Evolutionary conservation across 2,329 filamentous ascomycete genomes (phyloP), one percentile per base, ranked within the genome.

Genomic region (Rutstroemia sp.): DNA sequence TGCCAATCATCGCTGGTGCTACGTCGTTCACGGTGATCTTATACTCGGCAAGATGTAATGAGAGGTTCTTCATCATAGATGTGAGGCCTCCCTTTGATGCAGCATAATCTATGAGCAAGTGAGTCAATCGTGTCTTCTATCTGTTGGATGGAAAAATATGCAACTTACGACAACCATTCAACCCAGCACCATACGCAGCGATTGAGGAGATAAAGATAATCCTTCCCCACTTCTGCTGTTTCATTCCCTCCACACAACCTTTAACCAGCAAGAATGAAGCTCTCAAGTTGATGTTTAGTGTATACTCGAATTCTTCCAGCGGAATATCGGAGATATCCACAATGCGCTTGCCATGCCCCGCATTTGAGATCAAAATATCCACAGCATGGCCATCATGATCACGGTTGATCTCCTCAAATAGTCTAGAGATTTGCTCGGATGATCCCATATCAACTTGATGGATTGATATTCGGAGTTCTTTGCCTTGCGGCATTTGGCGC

Each of bases 291-390:
- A 67, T 49, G 48, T 63, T 62, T 1, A 67, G 16, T 6, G 65
- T 67, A 27, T 66, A 53, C 19, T 67, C 64, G 18, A 66, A 66
- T 53, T 66, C 65, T 23, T 63, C 58, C 10, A 66, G 39, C 5
- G 65, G 57, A 51, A 67, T 66, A 38, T 67, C 65, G 42, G 57
- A 63, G 41, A 67, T 51, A 60, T 67, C 61, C 5, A 62, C 57
- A 56, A 84, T 79, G n/a, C 82, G 75, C 65, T 82, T 83, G 42
- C 83, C 84, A 61, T 85, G 78, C 0, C 84, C 85, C 1, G 85
- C 85, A 64, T 88, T 88, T 9, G 79, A 80, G 25, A 88, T 69
- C 2, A 88, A 72, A 21, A 88, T 86, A 63, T 87, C 59, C 5
- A 59, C 81, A 0, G 82, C 81, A 2, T 27, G 53, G 3, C 74